Conservation (phyloP, 228 moss, liverwort and hornwort species). For the Sphagnum fallax region DNA sequence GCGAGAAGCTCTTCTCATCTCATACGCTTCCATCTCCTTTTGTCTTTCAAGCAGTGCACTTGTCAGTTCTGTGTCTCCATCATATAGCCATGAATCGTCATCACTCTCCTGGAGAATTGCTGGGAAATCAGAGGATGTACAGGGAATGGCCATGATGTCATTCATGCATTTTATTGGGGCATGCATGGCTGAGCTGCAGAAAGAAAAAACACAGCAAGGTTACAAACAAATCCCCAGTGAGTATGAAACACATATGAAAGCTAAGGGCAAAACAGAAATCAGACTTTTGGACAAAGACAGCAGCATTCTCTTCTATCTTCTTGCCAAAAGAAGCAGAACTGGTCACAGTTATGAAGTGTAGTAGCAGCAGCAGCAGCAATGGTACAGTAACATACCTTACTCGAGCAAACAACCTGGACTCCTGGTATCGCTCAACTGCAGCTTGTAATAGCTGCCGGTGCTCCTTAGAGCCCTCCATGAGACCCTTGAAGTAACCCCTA, state of each 20-base stretch:
- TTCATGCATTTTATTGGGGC: slow-evolving; percentile 67
- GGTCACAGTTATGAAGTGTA: too few relatives aligned
- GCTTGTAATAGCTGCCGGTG: slow-evolving; percentile 57
- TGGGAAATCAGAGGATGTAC: slow-evolving; percentile 37
- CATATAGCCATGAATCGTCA: slow-evolving; percentile 75
- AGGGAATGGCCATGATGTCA: slow-evolving; percentile 49
- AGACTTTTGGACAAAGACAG: too few relatives aligned
- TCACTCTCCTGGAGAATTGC: slow-evolving; percentile 44
- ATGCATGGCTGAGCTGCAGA: slow-evolving; percentile 56
- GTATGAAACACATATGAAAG: too few relatives aligned
- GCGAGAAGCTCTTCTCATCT: slow-evolving; percentile 28
- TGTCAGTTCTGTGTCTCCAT: slow-evolving; percentile 78
- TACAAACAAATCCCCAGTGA: neutral
- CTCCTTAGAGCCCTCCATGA: slow-evolving; percentile 71
- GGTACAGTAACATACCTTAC: slow-evolving; percentile 35
- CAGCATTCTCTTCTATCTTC: too few relatives aligned
- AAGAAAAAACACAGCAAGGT: slow-evolving; percentile 2
- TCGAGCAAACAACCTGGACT: slow-evolving; percentile 39
- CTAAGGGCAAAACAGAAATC: too few relatives aligned
- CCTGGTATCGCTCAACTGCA: slow-evolving; percentile 55
- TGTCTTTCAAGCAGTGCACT: slow-evolving; percentile 65
- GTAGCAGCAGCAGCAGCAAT: slow-evolving; percentile 7
- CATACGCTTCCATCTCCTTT: slow-evolving; percentile 77
- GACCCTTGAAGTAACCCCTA: slow-evolving; percentile 72
- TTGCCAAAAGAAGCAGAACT: too few relatives aligned